Evolutionary conservation across 2,329 filamentous ascomycete species (phyloP), one percentile per base, ranked within the genome.

Genomic region (Aspergillus candidus): DNA sequence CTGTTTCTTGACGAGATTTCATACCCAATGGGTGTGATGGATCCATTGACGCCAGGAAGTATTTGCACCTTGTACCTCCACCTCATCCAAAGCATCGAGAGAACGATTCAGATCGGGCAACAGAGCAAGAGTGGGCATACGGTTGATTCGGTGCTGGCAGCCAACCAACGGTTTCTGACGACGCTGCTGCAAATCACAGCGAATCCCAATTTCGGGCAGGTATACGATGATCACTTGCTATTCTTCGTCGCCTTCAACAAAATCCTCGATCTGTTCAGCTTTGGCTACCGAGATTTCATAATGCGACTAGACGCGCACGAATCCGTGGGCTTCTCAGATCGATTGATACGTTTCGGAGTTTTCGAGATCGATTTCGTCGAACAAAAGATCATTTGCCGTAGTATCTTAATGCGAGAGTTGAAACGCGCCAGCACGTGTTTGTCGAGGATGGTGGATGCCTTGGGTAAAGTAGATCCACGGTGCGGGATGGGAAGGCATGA

Each of bases 211-310:
- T 47, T 47, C 11, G 39, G 32, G 4, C 29, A 40, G 1, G 22
- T 38, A 30, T 49, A 47, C 32, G 43, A 50, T 17, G 40, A 40
- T 6, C 44, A 52, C 15, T 34, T 52, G 4, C 44, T 52, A 12
- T 52, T 49, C 42, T 43, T 44, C 3, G 47, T 52, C 11, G 47
- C 49, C 3, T 14, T 52, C 32, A 46, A 43, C 32, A 52, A 49
- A 22, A 42, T 52, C 11, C 36, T 47, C 31, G 29, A 35, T 13
- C 40, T 52, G 7, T 42, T 49, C 29, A 34, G 31, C 11, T 18
- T 47, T 7, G 49, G 44, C 4, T 52, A 50, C 27, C 35, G 35
- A 5, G 47, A 52, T 8, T 43, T 47, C 22, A 17, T 40, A 6
- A 36, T 37, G 4, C 41, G 40, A 12, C 38, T 47, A 31, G 42